Base-by-base conservation (phyloP, 345 rosid species). In the Crucihimalaya himalaica region DNA sequence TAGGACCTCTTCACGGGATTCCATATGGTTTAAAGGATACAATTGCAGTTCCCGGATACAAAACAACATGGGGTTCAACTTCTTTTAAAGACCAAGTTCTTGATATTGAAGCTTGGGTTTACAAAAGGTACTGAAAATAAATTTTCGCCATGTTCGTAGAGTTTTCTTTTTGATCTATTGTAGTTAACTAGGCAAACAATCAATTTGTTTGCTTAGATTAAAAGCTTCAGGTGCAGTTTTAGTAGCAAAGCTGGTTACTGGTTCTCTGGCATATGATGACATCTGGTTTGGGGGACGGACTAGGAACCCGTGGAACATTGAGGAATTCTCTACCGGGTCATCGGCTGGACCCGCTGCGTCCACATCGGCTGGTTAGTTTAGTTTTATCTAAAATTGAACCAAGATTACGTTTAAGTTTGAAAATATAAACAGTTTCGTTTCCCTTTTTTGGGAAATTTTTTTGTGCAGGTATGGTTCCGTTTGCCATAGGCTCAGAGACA, bases 341-440 rank as follows among this genome's bases (percentile, higher is more conserved):
- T 93, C 96, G 27, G 97, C 92, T 73, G 97, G 98, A 64, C 92
- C 97, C 14, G 97, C 93, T 72, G 90, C 97, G n/a, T 83, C 89
- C 78, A 88, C 92, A 48, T 85, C 93, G 0, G 93, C 97, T 57
- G 97, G 97, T 90, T 71, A 57, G 63, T 31, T 45, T n/a, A n/a
- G n/a, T n/a, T 18, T 7, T 35, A 0, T 40, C 12, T 28, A 37
- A 39, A 27, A 58, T 35, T 37, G 54, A 62, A 51, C 62, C 50
- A 70, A 31, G 23, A 53, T 31, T 29, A 50, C 4, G 14, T 62
- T 61, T 61, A 58, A 3, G 16, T 23, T 52, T 62, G 66, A 39
- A 51, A 27, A 21, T 1, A 46, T 35, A 7, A 58, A 10, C 56
- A n/a, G n/a, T n/a, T n/a, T n/a, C n/a, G n/a, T n/a, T n/a, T n/a